These are phyloP conservation scores for Metarhizium sp. DNA, from an alignment of 2,329 filamentous ascomycete genomes.

Conservation along the genomic window DNA sequence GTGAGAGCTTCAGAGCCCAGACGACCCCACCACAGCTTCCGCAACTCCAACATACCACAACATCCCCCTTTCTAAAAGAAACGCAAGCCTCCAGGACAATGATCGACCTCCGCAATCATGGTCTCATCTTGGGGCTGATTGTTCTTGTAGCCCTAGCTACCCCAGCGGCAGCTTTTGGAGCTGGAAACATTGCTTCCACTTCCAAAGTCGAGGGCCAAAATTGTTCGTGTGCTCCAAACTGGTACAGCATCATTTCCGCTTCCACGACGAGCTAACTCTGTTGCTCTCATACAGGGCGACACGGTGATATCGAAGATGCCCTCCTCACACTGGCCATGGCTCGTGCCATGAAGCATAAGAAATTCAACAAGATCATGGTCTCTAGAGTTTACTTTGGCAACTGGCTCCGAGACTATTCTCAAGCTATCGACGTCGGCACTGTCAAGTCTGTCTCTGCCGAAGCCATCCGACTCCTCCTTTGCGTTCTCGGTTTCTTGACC, in stretches of 20 bases:
- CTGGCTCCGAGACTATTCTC: conserved; percentile 88
- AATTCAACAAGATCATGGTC: conserved; percentile 81
- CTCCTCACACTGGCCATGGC: conserved; percentile 62
- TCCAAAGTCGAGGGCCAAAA: conserved; percentile 78
- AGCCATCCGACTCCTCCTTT: conserved; percentile 82
- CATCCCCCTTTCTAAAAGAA: background rate
- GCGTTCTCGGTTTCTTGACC: conserved; percentile 81
- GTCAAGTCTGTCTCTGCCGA: conserved; percentile 86
- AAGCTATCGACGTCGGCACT: conserved; percentile 87
- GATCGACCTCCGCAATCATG: conserved; percentile 37
- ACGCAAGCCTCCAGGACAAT: conserved; percentile 22
- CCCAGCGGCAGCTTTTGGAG: conserved; percentile 70
- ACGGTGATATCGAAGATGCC: conserved; percentile 89
- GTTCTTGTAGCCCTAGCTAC: conserved; percentile 58
- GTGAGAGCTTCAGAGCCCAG: background rate
- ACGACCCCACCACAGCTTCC: background rate
- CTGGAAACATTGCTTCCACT: conserved; percentile 77
- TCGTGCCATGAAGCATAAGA: conserved; percentile 51
- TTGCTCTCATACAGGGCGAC: conserved; percentile 47
- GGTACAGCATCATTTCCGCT: background rate
- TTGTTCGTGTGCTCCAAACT: conserved; percentile 38
- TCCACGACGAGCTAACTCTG: background rate
- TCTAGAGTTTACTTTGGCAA: conserved; percentile 93
- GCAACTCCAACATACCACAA: background rate
- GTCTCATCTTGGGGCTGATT: conserved; percentile 44